These are phyloP conservation scores for Pelargonium hybrid DNA, from an alignment of 441 rosid species.

Conservation along the genomic window DNA sequence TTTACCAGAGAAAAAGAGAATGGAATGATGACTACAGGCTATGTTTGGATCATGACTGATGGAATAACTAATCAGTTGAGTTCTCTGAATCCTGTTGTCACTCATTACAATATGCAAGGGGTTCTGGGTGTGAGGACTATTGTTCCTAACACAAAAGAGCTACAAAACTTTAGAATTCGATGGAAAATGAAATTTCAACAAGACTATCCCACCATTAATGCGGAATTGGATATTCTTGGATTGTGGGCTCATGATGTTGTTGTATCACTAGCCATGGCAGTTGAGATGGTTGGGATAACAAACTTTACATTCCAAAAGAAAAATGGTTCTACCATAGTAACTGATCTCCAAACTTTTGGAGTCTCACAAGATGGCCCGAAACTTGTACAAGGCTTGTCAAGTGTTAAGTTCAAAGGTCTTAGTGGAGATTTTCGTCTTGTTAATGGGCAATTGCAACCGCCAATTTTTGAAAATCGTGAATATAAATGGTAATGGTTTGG, in stretches of 20 bases:
- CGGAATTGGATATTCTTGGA: slow-evolving; percentile 29
- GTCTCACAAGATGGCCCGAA: slow-evolving; percentile 34
- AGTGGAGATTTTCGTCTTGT: slow-evolving; percentile 32
- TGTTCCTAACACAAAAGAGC: slow-evolving; percentile 21
- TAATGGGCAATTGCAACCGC: slow-evolving; percentile 28
- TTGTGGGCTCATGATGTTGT: slow-evolving; percentile 50
- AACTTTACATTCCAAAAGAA: slow-evolving; percentile 17
- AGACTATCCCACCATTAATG: slow-evolving; percentile 22
- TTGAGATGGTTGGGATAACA: slow-evolving; percentile 33
- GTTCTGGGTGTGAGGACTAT: slow-evolving; percentile 36
- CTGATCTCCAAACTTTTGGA: slow-evolving; percentile 36
- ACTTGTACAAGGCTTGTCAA: slow-evolving; percentile 24
- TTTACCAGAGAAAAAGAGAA: slow-evolving; percentile 38
- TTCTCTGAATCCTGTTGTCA: background rate
- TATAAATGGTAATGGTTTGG: slow-evolving; percentile 24
- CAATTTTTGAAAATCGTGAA: slow-evolving; percentile 35
- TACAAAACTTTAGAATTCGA: slow-evolving; percentile 20
- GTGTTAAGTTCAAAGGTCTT: slow-evolving; percentile 33
- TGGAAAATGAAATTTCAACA: slow-evolving; percentile 30
- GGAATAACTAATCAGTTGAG: slow-evolving; percentile 24
- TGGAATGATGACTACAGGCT: slow-evolving; percentile 46
- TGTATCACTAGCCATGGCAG: slow-evolving; percentile 41
- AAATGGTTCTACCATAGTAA: slow-evolving; percentile 9
- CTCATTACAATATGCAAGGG: slow-evolving; percentile 40
- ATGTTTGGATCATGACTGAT: slow-evolving; percentile 54